Base-by-base conservation (phyloP, 2,329 filamentous ascomycete species). In the Pseudocercospora eumusae region DNA sequence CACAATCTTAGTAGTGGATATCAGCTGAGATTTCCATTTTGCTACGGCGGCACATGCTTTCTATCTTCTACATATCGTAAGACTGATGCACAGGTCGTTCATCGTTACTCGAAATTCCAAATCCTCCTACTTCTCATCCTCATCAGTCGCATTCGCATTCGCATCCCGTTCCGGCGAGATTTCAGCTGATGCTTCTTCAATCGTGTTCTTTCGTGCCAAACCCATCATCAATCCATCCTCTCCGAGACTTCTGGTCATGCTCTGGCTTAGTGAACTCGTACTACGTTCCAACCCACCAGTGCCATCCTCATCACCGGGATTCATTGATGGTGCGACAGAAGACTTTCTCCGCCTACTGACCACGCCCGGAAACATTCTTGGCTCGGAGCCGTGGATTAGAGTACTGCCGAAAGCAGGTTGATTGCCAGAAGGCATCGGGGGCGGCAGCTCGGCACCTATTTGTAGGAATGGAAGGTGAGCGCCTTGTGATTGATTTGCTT, bases 351-450 rank as follows among this genome's bases (percentile, higher is more conserved):
- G 71, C 36, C 75, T 73, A 56, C 78, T 79, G 10, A 92, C 82
- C 31, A 92, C 83, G 0, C 89, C 89, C 0, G 90, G 90, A 66
- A 91, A 90, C 65, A 91, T 86, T 65, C 82, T 83, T 10, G 88
- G 89, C 73, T 91, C 88, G 54, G 79, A 82, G 3, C 82, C 85
- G 27, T 76, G 75, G 25, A 80, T 64, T 23, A 64, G 56, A 6
- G 10, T 86, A 71, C 66, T 84, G 81, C 59, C 78, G 68, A 63
- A 83, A 78, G 52, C 77, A 73, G 67, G 77, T 72, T 28, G 74
- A 70, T 44, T 36, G 18, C 57, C 61, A 8, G 52, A 57, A 7
- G 60, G 49, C 60, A 59, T 62, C 1, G 60, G 60, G 11, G 52
- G 52, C 10, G 52, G 28, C 9, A 54, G 23, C n/a, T 59, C 54